phyloP scores from a whole-genome alignment of 2,329 filamentous ascomycete genomes.

The Zymoseptoria ardabiliae region DNA sequence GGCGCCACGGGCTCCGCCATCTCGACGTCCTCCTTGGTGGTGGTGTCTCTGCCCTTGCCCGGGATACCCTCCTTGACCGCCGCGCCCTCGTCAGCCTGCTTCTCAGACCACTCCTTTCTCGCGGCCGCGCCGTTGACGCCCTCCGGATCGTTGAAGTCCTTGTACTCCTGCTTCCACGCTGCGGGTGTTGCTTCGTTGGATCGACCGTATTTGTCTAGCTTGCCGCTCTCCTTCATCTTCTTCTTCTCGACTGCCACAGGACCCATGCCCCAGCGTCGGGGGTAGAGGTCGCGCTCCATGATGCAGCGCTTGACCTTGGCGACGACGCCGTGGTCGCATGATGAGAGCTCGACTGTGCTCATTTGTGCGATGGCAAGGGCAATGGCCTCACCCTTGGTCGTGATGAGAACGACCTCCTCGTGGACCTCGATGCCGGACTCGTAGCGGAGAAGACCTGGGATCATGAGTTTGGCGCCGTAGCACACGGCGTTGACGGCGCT shows the following conservation, averaged over 20 bases:
- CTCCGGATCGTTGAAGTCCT: slow-evolving; percentile 64
- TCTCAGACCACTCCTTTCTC: slow-evolving; percentile 17
- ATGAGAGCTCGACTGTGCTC: slow-evolving; percentile 94
- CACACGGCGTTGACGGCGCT: slow-evolving; percentile 93
- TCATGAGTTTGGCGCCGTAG: slow-evolving; percentile 98
- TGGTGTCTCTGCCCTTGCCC: slow-evolving; percentile 32
- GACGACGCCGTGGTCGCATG: slow-evolving; percentile 94
- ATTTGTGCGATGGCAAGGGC: slow-evolving; percentile 94
- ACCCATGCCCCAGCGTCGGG: slow-evolving; percentile 90
- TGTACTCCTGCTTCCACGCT: slow-evolving; percentile 89
- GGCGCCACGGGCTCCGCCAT: slow-evolving; percentile 27
- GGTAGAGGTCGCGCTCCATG: slow-evolving; percentile 98
- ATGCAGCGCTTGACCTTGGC: slow-evolving; percentile 99
- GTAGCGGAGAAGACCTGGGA: slow-evolving; percentile 89
- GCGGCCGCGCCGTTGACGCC: slow-evolving; percentile 20
- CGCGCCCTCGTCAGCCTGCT: slow-evolving; percentile 28
- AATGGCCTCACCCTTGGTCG: slow-evolving; percentile 97
- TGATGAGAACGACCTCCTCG: slow-evolving; percentile 97
- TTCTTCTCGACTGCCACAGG: slow-evolving; percentile 95
- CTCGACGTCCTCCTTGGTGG: slow-evolving; percentile 35
- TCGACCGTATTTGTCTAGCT: slow-evolving; percentile 95
- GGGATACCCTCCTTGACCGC: slow-evolving; percentile 30
- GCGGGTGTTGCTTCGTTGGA: slow-evolving; percentile 87
- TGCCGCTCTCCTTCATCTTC: slow-evolving; percentile 97
- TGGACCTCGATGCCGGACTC: slow-evolving; percentile 87